Evolutionary conservation across 345 rosid species (phyloP).

Genomic region (Euclidium syriacum): DNA sequence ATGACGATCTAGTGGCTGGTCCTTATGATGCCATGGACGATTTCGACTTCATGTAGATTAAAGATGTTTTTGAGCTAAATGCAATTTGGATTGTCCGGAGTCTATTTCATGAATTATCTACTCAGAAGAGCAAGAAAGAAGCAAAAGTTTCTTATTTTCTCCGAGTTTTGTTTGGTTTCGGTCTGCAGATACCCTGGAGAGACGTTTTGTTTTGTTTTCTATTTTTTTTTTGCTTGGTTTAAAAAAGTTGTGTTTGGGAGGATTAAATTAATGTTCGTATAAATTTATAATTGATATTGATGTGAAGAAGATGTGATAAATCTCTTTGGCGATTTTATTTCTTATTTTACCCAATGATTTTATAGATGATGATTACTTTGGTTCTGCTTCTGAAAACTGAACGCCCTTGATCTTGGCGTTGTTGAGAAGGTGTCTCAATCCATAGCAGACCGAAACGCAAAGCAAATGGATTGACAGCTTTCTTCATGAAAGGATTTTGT

Average conservation of each 20-base stretch:
- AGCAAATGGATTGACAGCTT: too few relatives aligned
- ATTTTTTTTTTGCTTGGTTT: background rate
- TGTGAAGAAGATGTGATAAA: background rate
- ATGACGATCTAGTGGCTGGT: conserved; percentile 56
- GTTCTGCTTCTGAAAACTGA: too few relatives aligned
- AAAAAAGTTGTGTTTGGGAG: background rate
- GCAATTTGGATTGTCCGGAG: background rate
- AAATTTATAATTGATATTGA: conserved; percentile 8
- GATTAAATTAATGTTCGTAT: background rate
- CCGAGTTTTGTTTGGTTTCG: conserved; percentile 7
- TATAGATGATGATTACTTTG: too few relatives aligned
- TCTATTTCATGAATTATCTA: conserved; percentile 13
- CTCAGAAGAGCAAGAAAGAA: background rate
- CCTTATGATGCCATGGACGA: conserved; percentile 64
- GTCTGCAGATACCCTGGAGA: background rate
- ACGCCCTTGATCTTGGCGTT: too few relatives aligned
- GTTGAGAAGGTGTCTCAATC: too few relatives aligned
- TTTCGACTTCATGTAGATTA: conserved; percentile 72
- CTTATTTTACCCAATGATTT: background rate
- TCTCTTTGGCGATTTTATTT: background rate
- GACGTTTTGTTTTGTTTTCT: background rate
- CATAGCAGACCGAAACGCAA: too few relatives aligned
- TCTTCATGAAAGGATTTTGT: too few relatives aligned
- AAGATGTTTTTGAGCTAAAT: conserved; percentile 1
- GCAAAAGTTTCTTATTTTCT: conserved; percentile 9